Base-by-base conservation (phyloP, 2,329 filamentous ascomycete genomes). In the Curvularia spicifera region DNA sequence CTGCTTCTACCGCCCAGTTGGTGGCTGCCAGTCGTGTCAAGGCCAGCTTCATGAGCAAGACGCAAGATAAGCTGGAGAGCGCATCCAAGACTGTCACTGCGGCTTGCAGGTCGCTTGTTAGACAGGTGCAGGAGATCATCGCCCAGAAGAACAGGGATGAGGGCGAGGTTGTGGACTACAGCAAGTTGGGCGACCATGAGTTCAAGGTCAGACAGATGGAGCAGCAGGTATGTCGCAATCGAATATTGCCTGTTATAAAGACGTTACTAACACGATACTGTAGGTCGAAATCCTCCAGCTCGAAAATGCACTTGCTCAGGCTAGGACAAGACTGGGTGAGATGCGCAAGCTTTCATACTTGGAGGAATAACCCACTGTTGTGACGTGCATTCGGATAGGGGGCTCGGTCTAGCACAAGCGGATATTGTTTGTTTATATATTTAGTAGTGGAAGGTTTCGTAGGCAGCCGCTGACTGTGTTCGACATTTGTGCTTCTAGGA, bases 151-250 rank as follows among this genome's bases (percentile, higher is more conserved):
- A 91, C 75, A 84, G 86, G 61, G 91, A 92, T 43, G 91, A 94
- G 35, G 82, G 81, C 15, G 93, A 97, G 53, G 83, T 85, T 50
- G 87, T 96, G 22, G 95, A 99, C 77, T 99, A 98, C 78, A 83
- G 85, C 43, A 91, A 93, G 80, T 82, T 99, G 46, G 93, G 91
- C 61, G 88, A 90, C 31, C 94, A 97, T 78, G 95, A 99, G 81
- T 98, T 99, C 84, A 99, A 99, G 85, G 93, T 97, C 51, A 86
- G 90, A 70, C 93, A 99, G 81, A 99, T 99, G 95, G 95, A 99
- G 81, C 95, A 99, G 76, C 95, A 99, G 91, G 93, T 97, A 84
- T 71, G 85, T 84, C 33, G n/a, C 49, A 13, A 55, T 28, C 39
- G 28, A 37, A 28, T 26, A 15, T n/a, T 35, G 28, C 8, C 24